Evolutionary conservation across 2,329 filamentous ascomycete species (phyloP).

Genomic region (Fusarium sp.): DNA sequence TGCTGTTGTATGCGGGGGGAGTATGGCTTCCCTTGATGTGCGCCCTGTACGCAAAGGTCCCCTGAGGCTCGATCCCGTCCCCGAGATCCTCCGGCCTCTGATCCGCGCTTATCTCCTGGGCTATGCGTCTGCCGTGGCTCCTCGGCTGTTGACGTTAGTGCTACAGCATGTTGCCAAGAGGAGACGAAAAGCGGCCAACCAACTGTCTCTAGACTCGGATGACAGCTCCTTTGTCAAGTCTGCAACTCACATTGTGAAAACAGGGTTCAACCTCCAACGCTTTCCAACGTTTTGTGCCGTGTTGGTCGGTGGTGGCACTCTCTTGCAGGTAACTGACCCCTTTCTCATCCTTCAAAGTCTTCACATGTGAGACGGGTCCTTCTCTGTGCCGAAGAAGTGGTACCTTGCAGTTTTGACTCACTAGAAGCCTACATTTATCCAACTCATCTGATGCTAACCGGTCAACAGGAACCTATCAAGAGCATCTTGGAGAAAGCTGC

Average conservation of each 20-base stretch:
- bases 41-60: constrained; percentile 33
- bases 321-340: constrained; percentile 65
- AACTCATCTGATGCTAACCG: constrained; percentile 26
- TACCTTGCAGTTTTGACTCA: background rate
- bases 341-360: background rate
- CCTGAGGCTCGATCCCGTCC: constrained; percentile 52
- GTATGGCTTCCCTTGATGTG: constrained; percentile 30
- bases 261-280: constrained; percentile 65
- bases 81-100: constrained; percentile 65
- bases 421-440: background rate
- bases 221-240: constrained; percentile 49
- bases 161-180: constrained; percentile 61
- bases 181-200: constrained; percentile 41
- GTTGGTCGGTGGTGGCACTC: constrained; percentile 69
- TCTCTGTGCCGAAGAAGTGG: background rate
- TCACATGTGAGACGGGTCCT: constrained; percentile 6
- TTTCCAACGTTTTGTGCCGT: constrained; percentile 74
- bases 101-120: constrained; percentile 71
- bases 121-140: constrained; percentile 69
- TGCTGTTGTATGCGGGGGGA: constrained; percentile 29
- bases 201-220: constrained; percentile 45
- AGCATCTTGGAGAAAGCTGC: constrained; percentile 44
- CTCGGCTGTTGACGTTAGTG: constrained; percentile 66
- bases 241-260: constrained; percentile 57
- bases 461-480: constrained; percentile 47